Conservation (phyloP, 257 asterid species). For the Apocynum venetum region DNA sequence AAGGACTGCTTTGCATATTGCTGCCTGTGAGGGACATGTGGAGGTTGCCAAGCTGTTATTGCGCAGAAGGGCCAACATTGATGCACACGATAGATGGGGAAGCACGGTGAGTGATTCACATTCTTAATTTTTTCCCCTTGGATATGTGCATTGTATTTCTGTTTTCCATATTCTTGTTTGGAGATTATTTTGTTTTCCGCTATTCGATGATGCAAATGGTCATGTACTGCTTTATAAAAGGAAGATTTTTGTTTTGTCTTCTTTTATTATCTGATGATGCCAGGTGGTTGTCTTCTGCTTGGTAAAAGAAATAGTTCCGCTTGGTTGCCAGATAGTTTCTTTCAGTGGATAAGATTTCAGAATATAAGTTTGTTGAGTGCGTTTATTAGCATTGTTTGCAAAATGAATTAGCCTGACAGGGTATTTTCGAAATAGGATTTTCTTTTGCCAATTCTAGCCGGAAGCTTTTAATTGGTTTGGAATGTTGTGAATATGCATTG, state of each 20-base stretch:
- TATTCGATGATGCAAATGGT: too few relatives aligned
- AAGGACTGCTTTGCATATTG: conserved; percentile 89
- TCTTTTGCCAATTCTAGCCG: neutral
- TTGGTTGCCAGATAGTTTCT: neutral
- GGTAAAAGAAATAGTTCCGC: neutral
- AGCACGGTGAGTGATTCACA: conserved; percentile 59
- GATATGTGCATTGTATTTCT: neutral
- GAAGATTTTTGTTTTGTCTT: too few relatives aligned
- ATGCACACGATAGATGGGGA: conserved; percentile 99
- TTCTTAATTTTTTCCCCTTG: neutral
- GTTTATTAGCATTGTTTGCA: neutral
- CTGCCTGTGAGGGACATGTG: conserved; percentile 86
- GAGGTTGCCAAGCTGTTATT: conserved; percentile 77
- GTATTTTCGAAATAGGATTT: neutral
- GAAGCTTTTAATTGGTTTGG: neutral
- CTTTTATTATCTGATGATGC: neutral
- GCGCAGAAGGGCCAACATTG: conserved; percentile 73
- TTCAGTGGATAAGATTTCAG: neutral
- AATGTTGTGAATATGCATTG: neutral
- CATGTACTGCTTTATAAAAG: too few relatives aligned
- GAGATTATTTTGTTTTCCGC: neutral
- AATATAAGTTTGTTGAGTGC: neutral
- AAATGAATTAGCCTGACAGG: neutral
- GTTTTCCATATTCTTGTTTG: neutral
- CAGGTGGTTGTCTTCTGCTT: neutral